These are phyloP conservation scores for Pezicula radicicola DNA, from an alignment of 2,329 filamentous ascomycete species.

Conservation along the genomic window DNA sequence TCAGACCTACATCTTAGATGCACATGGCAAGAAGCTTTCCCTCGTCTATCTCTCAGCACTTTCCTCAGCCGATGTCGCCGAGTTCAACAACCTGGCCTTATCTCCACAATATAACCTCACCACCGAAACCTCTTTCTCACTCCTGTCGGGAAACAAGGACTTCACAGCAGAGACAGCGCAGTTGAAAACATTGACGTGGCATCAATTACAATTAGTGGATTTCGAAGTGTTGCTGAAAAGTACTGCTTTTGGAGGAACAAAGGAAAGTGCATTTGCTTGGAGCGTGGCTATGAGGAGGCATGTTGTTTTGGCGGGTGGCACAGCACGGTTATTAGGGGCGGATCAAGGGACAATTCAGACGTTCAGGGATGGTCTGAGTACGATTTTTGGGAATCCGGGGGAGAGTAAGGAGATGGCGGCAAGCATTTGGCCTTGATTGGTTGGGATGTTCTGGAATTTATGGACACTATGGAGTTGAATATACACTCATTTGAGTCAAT, in stretches of 20 bases:
- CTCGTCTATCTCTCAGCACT: background rate
- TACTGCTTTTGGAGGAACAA: conserved; percentile 35
- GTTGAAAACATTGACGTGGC: background rate
- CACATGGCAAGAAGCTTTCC: background rate
- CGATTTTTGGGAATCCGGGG: background rate
- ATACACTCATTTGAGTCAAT: too few relatives aligned
- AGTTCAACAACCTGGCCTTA: background rate
- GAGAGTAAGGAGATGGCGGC: background rate
- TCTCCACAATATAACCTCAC: background rate
- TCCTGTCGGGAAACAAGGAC: background rate
- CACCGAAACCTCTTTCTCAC: background rate
- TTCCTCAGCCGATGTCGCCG: background rate
- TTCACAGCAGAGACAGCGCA: background rate
- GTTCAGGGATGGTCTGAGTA: background rate
- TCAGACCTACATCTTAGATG: background rate
- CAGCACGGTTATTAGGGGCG: background rate
- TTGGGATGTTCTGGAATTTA: too few relatives aligned
- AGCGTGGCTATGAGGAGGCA: conserved; percentile 39
- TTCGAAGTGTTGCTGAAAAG: conserved; percentile 42
- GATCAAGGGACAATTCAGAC: background rate
- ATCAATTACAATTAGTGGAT: conserved; percentile 28
- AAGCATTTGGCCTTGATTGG: background rate
- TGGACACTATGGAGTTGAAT: too few relatives aligned
- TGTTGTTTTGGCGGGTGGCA: background rate
- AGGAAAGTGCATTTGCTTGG: conserved; percentile 41